Evolutionary conservation across 768 basidiomycete species (phyloP).

Genomic region (Daedalea quercina): DNA sequence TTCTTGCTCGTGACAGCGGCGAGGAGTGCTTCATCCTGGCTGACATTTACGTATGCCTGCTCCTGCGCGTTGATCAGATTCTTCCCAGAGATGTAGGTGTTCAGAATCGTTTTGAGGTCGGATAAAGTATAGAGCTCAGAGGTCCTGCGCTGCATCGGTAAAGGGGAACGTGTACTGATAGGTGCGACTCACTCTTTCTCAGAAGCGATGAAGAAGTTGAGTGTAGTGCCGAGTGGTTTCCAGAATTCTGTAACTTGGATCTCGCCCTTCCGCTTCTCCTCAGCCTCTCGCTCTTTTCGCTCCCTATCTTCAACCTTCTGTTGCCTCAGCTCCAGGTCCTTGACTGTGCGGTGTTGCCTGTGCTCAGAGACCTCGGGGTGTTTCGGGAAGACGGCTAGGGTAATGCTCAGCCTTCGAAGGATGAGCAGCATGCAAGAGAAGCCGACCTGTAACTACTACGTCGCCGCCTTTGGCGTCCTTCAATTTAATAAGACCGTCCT

Average conservation of each 20-base stretch:
- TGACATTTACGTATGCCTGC: conserved; percentile 66
- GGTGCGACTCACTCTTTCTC: conserved; percentile 48
- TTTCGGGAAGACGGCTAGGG: conserved; percentile 38
- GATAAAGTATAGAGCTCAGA: conserved; percentile 44
- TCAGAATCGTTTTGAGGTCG: conserved; percentile 52
- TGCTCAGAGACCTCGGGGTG: conserved; percentile 57
- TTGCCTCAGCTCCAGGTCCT: conserved; percentile 57
- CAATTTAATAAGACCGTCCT: conserved; percentile 61
- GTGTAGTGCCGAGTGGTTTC: conserved; percentile 60
- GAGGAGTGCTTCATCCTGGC: conserved; percentile 29
- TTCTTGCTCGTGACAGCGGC: conserved; percentile 25
- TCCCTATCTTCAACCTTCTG: conserved; percentile 54
- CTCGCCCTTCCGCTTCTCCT: conserved; percentile 37
- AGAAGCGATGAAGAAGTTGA: conserved; percentile 56
- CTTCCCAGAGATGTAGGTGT: conserved; percentile 54
- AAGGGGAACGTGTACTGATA: not conserved
- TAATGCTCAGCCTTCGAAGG: conserved; percentile 10
- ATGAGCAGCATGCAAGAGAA: not conserved
- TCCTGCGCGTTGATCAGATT: conserved; percentile 60
- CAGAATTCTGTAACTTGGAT: conserved; percentile 63
- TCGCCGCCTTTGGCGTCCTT: conserved; percentile 50
- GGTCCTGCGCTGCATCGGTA: conserved; percentile 30
- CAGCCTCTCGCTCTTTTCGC: conserved; percentile 40
- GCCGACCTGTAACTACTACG: conserved; percentile 35
- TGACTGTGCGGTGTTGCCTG: conserved; percentile 46